These are phyloP conservation scores for Globisporangium nagaii DNA, from an alignment of 352 stramenopile species.

Conservation along the genomic window DNA sequence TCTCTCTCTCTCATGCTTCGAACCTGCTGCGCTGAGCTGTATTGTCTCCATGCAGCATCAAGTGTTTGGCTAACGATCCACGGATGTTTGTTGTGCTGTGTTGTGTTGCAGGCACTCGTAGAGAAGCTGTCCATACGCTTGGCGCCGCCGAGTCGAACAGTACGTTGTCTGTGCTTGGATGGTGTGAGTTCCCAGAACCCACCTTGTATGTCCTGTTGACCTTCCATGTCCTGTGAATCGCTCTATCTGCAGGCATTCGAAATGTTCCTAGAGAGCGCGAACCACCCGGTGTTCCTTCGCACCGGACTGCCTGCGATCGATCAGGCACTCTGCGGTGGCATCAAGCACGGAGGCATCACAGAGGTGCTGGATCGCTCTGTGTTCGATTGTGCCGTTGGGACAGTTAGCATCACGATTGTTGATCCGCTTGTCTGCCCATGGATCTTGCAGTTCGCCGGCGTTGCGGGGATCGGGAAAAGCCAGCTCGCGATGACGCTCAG, in stretches of 20 bases:
- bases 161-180: constrained; percentile 11
- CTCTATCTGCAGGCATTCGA: constrained; percentile 50
- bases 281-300: constrained; percentile 57
- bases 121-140: constrained; percentile 48
- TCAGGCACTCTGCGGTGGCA: constrained; percentile 51
- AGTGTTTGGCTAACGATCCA: no score
- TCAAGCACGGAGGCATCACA: constrained; percentile 47
- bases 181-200: no score
- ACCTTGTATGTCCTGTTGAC: no score
- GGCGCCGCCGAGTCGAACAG: constrained; percentile 33
- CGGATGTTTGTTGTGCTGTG: not conserved
- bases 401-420: not conserved
- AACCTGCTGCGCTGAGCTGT: no score
- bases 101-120: constrained; percentile 37
- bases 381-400: no score
- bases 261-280: constrained; percentile 69
- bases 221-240: not conserved
- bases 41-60: no score
- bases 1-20: no score
- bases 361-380: no score
- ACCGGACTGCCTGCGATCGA: constrained; percentile 59
- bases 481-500: constrained; percentile 73
- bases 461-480: constrained; percentile 71
- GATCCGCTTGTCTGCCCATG: not conserved
- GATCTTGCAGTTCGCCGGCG: constrained; percentile 63